phyloP scores from a whole-genome alignment of 108 stramenopile species.

The Discostella pseudostelligera region DNA sequence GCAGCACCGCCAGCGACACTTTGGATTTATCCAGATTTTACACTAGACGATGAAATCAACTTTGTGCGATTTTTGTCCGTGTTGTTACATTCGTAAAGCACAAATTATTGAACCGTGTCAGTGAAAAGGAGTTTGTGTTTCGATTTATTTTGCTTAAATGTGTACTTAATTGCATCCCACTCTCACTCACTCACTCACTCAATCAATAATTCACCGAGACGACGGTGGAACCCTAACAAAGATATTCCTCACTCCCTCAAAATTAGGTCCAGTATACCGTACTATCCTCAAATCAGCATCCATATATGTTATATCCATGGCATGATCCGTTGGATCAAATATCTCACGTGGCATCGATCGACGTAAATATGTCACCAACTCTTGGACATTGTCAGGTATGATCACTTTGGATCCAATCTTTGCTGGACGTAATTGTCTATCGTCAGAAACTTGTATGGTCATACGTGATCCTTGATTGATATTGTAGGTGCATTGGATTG shows the following conservation, averaged over 20 bases:
- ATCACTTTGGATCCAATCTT: constrained; percentile 34
- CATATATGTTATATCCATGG: constrained; percentile 74
- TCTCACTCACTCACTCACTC: too few relatives aligned
- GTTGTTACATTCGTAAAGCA: background rate
- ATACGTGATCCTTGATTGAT: constrained; percentile 74
- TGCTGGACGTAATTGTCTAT: constrained; percentile 46
- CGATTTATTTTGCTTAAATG: too few relatives aligned
- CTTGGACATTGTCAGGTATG: constrained; percentile 55
- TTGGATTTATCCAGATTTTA: constrained; percentile 23
- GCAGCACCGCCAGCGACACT: background rate
- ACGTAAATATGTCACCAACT: constrained; percentile 53
- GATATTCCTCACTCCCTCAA: constrained; percentile 71
- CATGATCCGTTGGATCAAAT: constrained; percentile 65
- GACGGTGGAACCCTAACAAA: constrained; percentile 19
- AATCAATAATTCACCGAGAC: too few relatives aligned
- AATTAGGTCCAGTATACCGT: constrained; percentile 55
- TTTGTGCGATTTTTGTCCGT: constrained; percentile 8
- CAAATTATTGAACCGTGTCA: background rate
- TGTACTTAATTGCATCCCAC: too few relatives aligned
- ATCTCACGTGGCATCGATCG: constrained; percentile 66
- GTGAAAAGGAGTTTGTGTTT: too few relatives aligned
- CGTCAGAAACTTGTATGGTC: constrained; percentile 43
- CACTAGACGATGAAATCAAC: constrained; percentile 14
- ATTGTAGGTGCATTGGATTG: constrained; percentile 52
- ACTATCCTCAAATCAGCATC: constrained; percentile 70